Evolutionary conservation across 257 asterid genomes (phyloP), one percentile per base, ranked within the genome.

Genomic region (Capsicum pubescens): DNA sequence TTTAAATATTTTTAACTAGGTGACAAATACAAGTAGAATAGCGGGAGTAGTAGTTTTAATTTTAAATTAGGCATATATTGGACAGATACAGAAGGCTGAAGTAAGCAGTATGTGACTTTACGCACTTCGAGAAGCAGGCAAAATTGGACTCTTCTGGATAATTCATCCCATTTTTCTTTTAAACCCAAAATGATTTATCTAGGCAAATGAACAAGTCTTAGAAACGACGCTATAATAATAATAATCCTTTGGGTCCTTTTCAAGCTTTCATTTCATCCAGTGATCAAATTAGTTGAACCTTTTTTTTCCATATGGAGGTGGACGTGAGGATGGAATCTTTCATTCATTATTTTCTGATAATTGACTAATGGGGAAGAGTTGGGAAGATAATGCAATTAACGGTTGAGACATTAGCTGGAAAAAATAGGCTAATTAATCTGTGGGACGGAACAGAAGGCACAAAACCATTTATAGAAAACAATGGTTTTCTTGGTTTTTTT

Each of bases 91-190:
- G 8, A 67, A 52, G 42, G 69, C 85, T 72, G 85, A 84, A 84
- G 81, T 86, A 78, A 86, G 72, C 54, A 12, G 26, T 79, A 0
- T 26, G 71, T 68, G 71, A 56, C 71, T 79, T 87, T 61, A 76
- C 90, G 79, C 87, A 54, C 79, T 84, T 80, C 91, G 61, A 90
- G 77, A 86, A 79, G 82, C 9, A 54, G 85, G 32, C 36, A 26
- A 76, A 82, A 82, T 56, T 86, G 86, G 86, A 58, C 83, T 70
- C 80, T 77, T 83, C 71, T 79, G 83, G 70, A 69, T 83, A 63
- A 83, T 71, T 39, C n/a, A 69, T 78, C 63, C n/a, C 8, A 32
- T 8, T 26, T 26, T 26, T 26, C 32, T 26, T 26, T 26, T 26
- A 4, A 77, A 77, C 21, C 19, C 81, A 52, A 50, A 11, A 52